These are phyloP conservation scores for Diutina pseudorugosa DNA, from an alignment of 1,139 yeast species.

Conservation along the genomic window DNA sequence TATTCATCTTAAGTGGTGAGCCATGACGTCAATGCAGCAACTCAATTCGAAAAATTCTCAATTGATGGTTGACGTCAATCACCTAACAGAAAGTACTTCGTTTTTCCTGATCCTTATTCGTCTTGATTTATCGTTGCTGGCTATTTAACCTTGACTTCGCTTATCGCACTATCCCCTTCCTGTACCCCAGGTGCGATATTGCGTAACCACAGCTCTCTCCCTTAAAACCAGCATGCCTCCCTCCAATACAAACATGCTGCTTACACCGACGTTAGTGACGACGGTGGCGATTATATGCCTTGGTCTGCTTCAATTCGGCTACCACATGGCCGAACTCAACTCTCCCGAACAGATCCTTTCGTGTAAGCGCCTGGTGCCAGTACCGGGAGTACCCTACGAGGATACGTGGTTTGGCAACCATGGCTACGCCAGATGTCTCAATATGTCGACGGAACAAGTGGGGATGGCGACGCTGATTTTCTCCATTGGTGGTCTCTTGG, in stretches of 20 bases:
- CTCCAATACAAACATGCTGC: neutral
- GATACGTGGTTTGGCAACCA: slow-evolving; percentile 27
- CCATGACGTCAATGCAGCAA: no score
- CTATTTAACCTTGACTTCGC: no score
- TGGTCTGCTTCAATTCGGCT: slow-evolving; percentile 80
- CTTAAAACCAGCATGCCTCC: neutral
- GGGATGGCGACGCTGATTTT: slow-evolving; percentile 80
- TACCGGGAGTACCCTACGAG: slow-evolving; percentile 14
- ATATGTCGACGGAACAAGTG: slow-evolving; percentile 48
- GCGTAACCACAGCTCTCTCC: neutral
- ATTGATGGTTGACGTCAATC: no score
- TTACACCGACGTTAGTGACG: slow-evolving; percentile 7
- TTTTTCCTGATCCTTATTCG: no score
- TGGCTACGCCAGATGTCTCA: slow-evolving; percentile 37
- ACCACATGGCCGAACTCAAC: slow-evolving; percentile 79
- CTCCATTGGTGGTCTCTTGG: slow-evolving; percentile 76
- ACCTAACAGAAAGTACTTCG: no score
- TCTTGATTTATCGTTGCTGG: no score
- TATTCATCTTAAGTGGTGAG: neutral
- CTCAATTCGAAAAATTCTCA: no score
- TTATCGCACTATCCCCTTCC: neutral
- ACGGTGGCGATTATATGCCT: slow-evolving; percentile 38
- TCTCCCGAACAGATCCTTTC: slow-evolving; percentile 64
- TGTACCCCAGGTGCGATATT: neutral
- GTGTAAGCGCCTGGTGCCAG: slow-evolving; percentile 24